Percentiles rank a stretch among this genome's conserved stretches.
These are phyloP conservation scores for Botryococcus braunii DNA, from an alignment of 163 green algal species.

Conservation along the genomic window DNA sequence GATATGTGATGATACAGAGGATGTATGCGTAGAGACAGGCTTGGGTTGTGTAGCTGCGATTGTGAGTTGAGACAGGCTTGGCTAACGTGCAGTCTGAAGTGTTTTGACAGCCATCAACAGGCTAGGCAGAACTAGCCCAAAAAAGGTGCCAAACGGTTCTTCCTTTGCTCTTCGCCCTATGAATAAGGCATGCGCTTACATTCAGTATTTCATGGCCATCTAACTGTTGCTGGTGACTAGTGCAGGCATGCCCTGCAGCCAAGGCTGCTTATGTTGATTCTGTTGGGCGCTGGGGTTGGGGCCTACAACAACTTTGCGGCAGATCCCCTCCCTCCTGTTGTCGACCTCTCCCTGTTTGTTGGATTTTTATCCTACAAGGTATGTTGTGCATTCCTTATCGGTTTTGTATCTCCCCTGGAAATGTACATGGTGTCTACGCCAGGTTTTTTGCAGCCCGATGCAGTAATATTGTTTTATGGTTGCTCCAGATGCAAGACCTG, in stretches of 20 bases:
- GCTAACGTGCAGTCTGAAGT: no score
- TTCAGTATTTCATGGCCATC: not conserved
- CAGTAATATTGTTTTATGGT: no score
- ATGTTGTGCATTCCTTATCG: no score
- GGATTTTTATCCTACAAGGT: conserved; percentile 2
- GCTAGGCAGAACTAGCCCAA: no score
- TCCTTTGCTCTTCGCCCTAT: not conserved
- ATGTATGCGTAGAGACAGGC: no score
- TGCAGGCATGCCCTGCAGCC: not conserved
- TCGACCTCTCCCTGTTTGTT: not conserved
- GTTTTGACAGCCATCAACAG: no score
- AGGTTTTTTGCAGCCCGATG: no score
- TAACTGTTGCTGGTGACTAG: not conserved
- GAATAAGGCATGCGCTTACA: not conserved
- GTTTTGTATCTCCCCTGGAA: no score
- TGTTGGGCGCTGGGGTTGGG: not conserved
- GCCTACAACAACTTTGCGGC: not conserved
- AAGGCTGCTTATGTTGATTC: not conserved
- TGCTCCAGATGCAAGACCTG: no score
- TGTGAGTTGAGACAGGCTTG: not conserved
- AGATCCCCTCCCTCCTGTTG: not conserved
- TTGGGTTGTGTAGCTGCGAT: not conserved
- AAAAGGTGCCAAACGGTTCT: not conserved
- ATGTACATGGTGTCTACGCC: no score
- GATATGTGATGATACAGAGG: no score